Base-by-base conservation (phyloP, 306 rosid species). In the Crataegus laevigata region DNA sequence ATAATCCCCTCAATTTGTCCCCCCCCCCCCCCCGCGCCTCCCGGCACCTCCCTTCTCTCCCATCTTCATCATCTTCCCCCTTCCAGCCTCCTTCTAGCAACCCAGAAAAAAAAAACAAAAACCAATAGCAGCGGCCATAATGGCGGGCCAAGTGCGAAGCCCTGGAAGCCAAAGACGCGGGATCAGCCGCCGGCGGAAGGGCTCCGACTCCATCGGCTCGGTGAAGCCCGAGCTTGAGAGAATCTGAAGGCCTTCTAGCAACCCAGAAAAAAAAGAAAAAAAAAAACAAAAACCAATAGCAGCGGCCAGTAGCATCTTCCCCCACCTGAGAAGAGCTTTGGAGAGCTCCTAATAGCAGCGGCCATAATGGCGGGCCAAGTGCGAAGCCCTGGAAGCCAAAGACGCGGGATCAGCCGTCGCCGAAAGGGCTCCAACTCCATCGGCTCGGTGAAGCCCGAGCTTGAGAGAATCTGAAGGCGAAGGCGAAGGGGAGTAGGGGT, bases 321-420 rank as follows among this genome's bases (percentile, higher is more conserved):
- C n/a, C n/a, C n/a, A 91, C 96, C 93, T 89, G 63, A 93, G 97
- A 78, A 90, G 96, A 71, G 97, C 96, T 75, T 89, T 93, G 81
- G 98, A 91, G 79, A 88, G 93, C 81, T 94, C 89, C 87, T 89
- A 88, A 76, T 94, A 91, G 84, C 98, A 94, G 42, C 82, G 88
- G 36, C 84, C 88, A 69, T 90, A 88, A 84, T 91, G 91, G 67
- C 89, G 87, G 30, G 87, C 80, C 12, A 87, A 75, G 67, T 83
- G 81, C 0, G 82, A 60, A 7, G 79, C 64, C 24, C 80, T 81
- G 1, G 87, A 80, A 10, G 75, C 81, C 28, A 85, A 25, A 77
- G 88, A 84, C 9, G 83, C 69, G 18, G 80, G 77, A 82, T 81
- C 82, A 2, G 70, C 32, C 13, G 82, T 21, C 1, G 81, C 40